These are phyloP conservation scores for Hibiscus mutabilis DNA, from an alignment of 345 rosid species.

Conservation along the genomic window DNA sequence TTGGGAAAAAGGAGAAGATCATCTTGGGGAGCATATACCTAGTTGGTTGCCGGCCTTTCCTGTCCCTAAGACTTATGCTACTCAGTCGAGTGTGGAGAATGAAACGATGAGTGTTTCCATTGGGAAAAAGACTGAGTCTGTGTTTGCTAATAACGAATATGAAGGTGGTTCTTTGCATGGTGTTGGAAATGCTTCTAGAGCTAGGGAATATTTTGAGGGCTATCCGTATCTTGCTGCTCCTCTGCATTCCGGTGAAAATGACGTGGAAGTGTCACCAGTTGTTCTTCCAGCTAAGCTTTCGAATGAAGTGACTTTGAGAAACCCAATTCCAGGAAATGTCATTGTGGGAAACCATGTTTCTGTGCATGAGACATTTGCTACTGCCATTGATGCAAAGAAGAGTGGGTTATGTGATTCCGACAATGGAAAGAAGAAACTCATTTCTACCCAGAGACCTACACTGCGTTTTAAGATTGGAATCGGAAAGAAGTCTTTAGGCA, in stretches of 20 bases:
- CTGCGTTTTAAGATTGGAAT: constrained; percentile 59
- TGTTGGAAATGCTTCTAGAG: constrained; percentile 25
- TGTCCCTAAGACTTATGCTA: constrained; percentile 27
- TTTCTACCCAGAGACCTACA: constrained; percentile 33
- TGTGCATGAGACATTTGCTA: constrained; percentile 43
- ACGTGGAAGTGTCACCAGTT: constrained; percentile 39
- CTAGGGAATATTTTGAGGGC: constrained; percentile 25
- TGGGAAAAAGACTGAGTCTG: constrained; percentile 25
- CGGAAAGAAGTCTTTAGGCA: constrained; percentile 31
- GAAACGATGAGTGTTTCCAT: constrained; percentile 22
- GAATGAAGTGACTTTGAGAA: constrained; percentile 26
- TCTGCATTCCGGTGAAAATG: constrained; percentile 50
- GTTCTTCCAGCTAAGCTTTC: constrained; percentile 43
- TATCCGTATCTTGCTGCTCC: constrained; percentile 71
- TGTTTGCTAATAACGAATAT: constrained; percentile 30
- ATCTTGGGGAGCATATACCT: constrained; percentile 69
- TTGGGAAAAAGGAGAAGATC: constrained; percentile 45
- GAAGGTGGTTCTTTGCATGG: constrained; percentile 28
- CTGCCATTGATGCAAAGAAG: constrained; percentile 42
- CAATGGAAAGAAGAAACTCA: constrained; percentile 32
- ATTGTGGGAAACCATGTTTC: constrained; percentile 28
- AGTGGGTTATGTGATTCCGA: constrained; percentile 27
- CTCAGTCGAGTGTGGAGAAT: constrained; percentile 22
- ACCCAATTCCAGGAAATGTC: constrained; percentile 21
- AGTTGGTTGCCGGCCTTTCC: constrained; percentile 79